A percentile compares a stretch with the other conserved stretches of the same genome.
Conservation (phyloP, 1,284 basidiomycete genomes). For the Abortiporus biennis region DNA sequence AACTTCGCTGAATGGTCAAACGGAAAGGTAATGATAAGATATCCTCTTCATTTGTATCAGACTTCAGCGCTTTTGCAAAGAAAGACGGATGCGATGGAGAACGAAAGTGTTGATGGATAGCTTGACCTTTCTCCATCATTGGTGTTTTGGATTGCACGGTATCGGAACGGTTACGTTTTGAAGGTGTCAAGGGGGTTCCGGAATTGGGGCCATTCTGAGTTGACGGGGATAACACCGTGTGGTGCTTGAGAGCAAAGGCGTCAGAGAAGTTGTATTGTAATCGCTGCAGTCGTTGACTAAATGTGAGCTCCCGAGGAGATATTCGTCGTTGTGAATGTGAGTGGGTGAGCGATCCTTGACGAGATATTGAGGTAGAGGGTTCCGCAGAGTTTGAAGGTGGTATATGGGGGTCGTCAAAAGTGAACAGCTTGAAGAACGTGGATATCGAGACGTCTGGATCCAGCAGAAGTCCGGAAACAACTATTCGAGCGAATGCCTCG, state of each 20-base stretch:
- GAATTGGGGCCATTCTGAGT: slow-evolving; percentile 6
- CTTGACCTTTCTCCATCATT: slow-evolving; percentile 27
- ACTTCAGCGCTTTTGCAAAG: slow-evolving; percentile 41
- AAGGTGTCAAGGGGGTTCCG: slow-evolving; percentile 7
- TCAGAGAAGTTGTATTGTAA: slow-evolving; percentile 33
- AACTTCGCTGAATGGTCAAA: slow-evolving; percentile 49
- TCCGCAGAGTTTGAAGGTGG: slow-evolving; percentile 24
- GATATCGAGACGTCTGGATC: slow-evolving; percentile 75
- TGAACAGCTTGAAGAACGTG: slow-evolving; percentile 43
- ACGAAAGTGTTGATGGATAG: slow-evolving; percentile 22
- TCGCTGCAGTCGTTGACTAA: slow-evolving; percentile 27
- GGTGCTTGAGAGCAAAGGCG: slow-evolving; percentile 38
- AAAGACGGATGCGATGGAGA: slow-evolving; percentile 37
- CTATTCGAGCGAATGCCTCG: slow-evolving; percentile 85
- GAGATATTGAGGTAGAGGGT: slow-evolving; percentile 17
- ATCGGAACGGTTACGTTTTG: slow-evolving; percentile 22
- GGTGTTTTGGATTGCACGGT: slow-evolving; percentile 25
- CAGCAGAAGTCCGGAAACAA: slow-evolving; percentile 87
- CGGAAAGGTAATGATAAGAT: slow-evolving; percentile 59
- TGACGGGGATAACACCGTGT: slow-evolving; percentile 13
- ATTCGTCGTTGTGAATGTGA: slow-evolving; percentile 30
- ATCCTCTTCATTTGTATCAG: slow-evolving; percentile 35
- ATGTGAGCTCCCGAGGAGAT: slow-evolving; percentile 13
- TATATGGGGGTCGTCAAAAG: slow-evolving; percentile 24
- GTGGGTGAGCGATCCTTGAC: slow-evolving; percentile 26